Evolutionary conservation across 2,329 filamentous ascomycete species (phyloP).

Genomic region (Stachybotrys elegans): DNA sequence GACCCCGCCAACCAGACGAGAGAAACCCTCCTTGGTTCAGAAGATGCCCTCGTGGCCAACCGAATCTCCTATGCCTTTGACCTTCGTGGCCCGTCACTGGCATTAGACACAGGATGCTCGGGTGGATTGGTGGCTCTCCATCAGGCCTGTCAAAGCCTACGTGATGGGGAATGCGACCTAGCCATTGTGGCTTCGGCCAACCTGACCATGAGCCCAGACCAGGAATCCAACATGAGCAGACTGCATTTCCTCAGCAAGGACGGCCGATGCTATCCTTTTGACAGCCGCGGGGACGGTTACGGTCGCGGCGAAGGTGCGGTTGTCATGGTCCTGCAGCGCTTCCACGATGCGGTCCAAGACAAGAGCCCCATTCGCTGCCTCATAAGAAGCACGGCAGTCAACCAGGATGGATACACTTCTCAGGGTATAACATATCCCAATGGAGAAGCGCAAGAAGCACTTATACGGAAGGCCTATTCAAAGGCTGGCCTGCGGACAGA

Average conservation of each 20-base stretch:
- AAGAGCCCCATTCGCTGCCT: conserved; percentile 34
- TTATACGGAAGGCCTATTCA: conserved; percentile 32
- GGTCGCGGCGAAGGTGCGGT: conserved; percentile 53
- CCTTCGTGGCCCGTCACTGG: conserved; percentile 45
- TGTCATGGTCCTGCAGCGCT: conserved; percentile 48
- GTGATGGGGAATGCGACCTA: conserved; percentile 35
- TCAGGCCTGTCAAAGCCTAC: conserved; percentile 40
- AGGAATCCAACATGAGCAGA: neutral
- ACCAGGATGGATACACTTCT: conserved; percentile 30
- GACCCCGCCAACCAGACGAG: conserved; percentile 39
- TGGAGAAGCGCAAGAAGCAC: conserved; percentile 37
- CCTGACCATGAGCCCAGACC: conserved; percentile 18
- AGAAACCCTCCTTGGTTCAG: conserved; percentile 3
- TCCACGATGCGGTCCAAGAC: conserved; percentile 47
- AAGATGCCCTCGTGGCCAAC: conserved; percentile 43
- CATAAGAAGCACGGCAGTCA: conserved; percentile 22
- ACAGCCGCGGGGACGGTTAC: conserved; percentile 39
- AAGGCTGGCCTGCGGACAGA: conserved; percentile 18
- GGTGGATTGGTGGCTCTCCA: conserved; percentile 42
- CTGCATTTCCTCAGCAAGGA: conserved; percentile 34
- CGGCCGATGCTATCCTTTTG: conserved; percentile 37
- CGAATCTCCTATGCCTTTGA: conserved; percentile 49
- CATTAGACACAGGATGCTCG: conserved; percentile 46
- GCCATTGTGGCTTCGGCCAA: conserved; percentile 41
- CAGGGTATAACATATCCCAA: conserved; percentile 56